Evolutionary conservation across 345 rosid genomes (phyloP).

Genomic region (Dovyalis caffra): DNA sequence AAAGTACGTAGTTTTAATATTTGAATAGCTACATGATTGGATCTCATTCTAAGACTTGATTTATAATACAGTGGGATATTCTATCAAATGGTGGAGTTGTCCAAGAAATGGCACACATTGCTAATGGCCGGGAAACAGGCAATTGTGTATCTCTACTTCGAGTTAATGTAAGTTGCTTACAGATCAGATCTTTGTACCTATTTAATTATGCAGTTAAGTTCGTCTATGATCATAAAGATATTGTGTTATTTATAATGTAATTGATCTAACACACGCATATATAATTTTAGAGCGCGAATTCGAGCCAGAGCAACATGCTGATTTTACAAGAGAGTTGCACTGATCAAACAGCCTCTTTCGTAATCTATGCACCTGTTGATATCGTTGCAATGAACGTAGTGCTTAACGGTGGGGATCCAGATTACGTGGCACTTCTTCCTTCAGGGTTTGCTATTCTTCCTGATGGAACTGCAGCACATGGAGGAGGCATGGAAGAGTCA

Average conservation of each 20-base stretch:
- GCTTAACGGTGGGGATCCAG: constrained; percentile 60
- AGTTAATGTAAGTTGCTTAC: constrained; percentile 49
- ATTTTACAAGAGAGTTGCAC: constrained; percentile 56
- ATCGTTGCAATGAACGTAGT: constrained; percentile 51
- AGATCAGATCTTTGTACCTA: no score
- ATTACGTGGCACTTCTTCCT: constrained; percentile 78
- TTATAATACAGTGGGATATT: constrained; percentile 83
- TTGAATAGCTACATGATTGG: no score
- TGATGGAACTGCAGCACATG: constrained; percentile 37
- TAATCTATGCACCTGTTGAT: constrained; percentile 49
- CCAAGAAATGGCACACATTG: constrained; percentile 77
- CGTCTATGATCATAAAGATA: not conserved
- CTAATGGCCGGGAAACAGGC: constrained; percentile 79
- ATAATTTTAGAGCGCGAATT: constrained; percentile 41
- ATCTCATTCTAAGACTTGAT: not conserved
- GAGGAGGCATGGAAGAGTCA: constrained; percentile 14
- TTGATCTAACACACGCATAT: no score
- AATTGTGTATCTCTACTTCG: constrained; percentile 74
- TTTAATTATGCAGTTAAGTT: not conserved
- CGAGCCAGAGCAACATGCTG: constrained; percentile 58
- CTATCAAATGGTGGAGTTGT: constrained; percentile 61
- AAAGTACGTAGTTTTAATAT: no score
- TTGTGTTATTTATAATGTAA: not conserved
- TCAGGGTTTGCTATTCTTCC: constrained; percentile 83
- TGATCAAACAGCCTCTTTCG: constrained; percentile 42